Conservation (phyloP, 1,284 basidiomycete species). For the Moniliella sp. region DNA sequence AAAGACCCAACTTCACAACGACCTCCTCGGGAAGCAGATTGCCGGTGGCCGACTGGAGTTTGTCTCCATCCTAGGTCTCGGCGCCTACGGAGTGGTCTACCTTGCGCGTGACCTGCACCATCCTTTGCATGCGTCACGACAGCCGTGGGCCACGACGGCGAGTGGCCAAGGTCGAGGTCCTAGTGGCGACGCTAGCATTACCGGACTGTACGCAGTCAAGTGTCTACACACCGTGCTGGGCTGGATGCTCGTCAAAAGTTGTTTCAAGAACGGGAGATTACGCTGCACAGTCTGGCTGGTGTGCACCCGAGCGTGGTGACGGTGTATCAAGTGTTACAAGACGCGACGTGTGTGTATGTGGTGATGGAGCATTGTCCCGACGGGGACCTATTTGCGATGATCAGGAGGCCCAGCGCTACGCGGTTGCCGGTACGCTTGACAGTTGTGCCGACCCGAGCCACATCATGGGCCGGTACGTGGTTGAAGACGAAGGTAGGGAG, state of each 20-base stretch:
- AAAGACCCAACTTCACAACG: conserved; percentile 6
- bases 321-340: conserved; percentile 65
- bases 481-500: conserved; percentile 6
- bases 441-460: no score
- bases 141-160: conserved; percentile 8
- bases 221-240: conserved; percentile 45
- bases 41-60: conserved; percentile 47
- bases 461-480: no score
- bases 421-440: no score
- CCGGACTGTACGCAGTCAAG: conserved; percentile 56
- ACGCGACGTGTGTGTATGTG: conserved; percentile 43
- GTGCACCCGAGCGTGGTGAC: conserved; percentile 63
- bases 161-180: no score
- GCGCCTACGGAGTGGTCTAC: conserved; percentile 89
- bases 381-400: conserved; percentile 69
- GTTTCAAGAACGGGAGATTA: conserved; percentile 56
- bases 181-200: no score
- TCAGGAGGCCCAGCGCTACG: conserved; percentile 37
- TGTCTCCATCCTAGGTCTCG: conserved; percentile 68
- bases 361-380: conserved; percentile 53
- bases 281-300: conserved; percentile 45
- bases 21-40: conserved; percentile 35
- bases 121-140: conserved; percentile 13
- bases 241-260: conserved; percentile 51
- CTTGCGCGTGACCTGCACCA: conserved; percentile 34